Conservation (phyloP, 345 rosid species). For the Hibiscus tridactylites region DNA sequence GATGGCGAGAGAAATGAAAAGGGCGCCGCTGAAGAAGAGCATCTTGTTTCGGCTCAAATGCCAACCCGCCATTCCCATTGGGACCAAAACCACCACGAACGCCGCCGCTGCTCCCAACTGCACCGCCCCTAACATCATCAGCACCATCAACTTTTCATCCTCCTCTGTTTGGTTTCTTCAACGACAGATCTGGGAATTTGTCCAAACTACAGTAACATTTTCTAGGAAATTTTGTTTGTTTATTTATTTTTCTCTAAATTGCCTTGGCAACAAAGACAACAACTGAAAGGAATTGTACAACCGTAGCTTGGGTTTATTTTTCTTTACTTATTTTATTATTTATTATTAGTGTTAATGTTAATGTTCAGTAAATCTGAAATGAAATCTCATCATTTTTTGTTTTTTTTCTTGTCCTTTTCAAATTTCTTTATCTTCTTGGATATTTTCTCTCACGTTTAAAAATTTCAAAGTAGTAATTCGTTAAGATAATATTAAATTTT, state of each 20-base stretch:
- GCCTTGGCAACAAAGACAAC: background rate
- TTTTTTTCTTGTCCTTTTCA: too few relatives aligned
- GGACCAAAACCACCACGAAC: background rate
- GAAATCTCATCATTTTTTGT: too few relatives aligned
- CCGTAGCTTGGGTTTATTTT: background rate
- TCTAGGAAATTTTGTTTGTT: background rate
- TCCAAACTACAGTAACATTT: background rate
- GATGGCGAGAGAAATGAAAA: background rate
- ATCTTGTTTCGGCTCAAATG: background rate
- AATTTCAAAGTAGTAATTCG: too few relatives aligned
- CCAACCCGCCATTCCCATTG: background rate
- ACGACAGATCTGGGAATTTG: background rate
- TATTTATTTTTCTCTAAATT: background rate
- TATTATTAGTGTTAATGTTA: background rate
- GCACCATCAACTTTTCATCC: background rate
- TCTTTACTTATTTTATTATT: background rate
- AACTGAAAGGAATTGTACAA: background rate
- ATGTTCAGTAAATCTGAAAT: too few relatives aligned
- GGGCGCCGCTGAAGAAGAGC: background rate
- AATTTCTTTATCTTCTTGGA: too few relatives aligned
- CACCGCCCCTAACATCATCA: background rate
- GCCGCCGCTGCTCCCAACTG: background rate
- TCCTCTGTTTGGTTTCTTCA: background rate
- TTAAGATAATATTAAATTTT: too few relatives aligned
- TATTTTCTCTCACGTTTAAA: too few relatives aligned